Evolutionary conservation across 23 red algal species (phyloP), one percentile per base, ranked within the genome.

Genomic region (Gracilaria vermiculophylla): DNA sequence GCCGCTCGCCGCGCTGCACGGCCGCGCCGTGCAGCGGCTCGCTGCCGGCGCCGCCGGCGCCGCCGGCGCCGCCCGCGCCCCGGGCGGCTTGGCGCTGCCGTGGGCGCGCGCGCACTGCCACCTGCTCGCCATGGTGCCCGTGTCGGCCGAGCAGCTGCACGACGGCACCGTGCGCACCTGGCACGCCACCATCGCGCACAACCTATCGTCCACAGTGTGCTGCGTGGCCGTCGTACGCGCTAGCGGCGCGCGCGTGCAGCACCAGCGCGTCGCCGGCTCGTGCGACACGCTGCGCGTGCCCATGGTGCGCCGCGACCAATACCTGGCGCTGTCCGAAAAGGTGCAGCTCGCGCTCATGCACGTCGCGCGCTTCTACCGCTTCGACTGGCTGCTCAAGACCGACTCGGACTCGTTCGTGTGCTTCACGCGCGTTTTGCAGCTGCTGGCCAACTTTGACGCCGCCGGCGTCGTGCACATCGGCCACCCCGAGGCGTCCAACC

Each of bases 391-490:
- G 23, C 27, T 76, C 21, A 76, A 76, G 48, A 76, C 70, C 9
- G 70, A 76, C 16, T 48, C 48, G 37, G 70, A 76, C 48, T 76
- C 70, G 0, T 76, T 76, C n/a, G 70, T 76, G 1, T 76, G 70
- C 13, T 76, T 76, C 17, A 29, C 70, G 15, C 70, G 70, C 42
- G 48, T 76, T 12, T 31, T 76, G 25, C 42, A 24, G 3, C 21
- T 76, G 32, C 28, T 76, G 4, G 23, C 27, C 42, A 76, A 76
- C 70, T 76, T 51, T 76, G 70, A 76, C 17, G 2, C 70, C 0
- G 27, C 3, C 9, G 70, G 70, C 12, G 19, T 76, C 33, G 48
- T 76, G 5, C 40, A 76, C 14, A 28, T 76, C 4, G 70, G 70
- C 44, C 28, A 49, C 16, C 3, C 70, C 8, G 70, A 76, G 70